Conservation (phyloP, 2,329 filamentous ascomycete genomes). For the Alternaria sp. region DNA sequence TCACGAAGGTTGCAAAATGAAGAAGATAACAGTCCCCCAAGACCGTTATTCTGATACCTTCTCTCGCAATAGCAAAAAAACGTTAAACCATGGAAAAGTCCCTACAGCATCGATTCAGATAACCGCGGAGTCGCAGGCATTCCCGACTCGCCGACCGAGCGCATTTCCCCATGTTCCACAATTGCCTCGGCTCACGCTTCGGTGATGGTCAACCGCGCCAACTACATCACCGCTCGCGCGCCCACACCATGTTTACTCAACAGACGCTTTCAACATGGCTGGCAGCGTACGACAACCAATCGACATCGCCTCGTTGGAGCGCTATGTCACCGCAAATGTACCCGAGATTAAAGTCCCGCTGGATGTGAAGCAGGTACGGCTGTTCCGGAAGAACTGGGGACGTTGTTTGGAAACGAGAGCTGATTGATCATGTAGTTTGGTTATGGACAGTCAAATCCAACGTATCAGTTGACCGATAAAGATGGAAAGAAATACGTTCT, state of each 20-base stretch:
- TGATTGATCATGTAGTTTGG: slow-evolving; percentile 71
- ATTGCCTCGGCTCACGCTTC: slow-evolving; percentile 17
- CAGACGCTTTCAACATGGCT: slow-evolving; percentile 67
- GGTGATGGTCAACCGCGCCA: slow-evolving; percentile 22
- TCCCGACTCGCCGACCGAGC: slow-evolving; percentile 18
- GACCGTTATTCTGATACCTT: not conserved
- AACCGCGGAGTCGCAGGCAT: slow-evolving; percentile 11
- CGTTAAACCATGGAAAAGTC: not conserved
- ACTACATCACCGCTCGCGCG: slow-evolving; percentile 22
- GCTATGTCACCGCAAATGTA: slow-evolving; percentile 79
- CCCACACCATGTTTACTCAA: slow-evolving; percentile 24
- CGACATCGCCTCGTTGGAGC: slow-evolving; percentile 79
- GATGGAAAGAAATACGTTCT: slow-evolving; percentile 80
- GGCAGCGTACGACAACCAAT: slow-evolving; percentile 90
- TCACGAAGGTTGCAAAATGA: too few relatives aligned
- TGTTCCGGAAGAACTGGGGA: not conserved
- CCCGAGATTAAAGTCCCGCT: slow-evolving; percentile 83
- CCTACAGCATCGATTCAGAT: slow-evolving; percentile 3
- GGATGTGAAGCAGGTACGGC: slow-evolving; percentile 82
- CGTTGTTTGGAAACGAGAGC: not conserved
- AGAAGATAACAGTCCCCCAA: not conserved
- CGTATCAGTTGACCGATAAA: slow-evolving; percentile 84
- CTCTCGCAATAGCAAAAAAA: not conserved
- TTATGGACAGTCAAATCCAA: slow-evolving; percentile 97
- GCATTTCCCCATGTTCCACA: slow-evolving; percentile 21